phyloP scores from a whole-genome alignment of 1,284 basidiomycete genomes.

The Rhodotorula sp. region DNA sequence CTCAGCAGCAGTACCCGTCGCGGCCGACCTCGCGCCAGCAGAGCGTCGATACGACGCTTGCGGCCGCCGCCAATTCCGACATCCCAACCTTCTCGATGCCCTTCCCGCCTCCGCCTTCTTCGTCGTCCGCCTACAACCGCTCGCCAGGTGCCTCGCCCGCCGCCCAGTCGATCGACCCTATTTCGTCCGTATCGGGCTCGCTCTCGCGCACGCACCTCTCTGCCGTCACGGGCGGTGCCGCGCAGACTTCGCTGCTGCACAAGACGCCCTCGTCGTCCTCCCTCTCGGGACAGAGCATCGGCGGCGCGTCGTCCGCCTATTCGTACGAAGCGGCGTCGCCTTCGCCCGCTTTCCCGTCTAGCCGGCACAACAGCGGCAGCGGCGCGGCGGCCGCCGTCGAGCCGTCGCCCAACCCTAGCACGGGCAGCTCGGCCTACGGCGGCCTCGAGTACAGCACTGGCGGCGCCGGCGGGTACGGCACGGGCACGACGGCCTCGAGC shows the following conservation, averaged over 20 bases:
- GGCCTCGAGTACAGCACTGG: not conserved
- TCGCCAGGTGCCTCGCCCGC: not conserved
- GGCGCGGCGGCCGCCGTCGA: not conserved
- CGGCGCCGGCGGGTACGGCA: too few relatives aligned
- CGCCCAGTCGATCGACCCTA: not conserved
- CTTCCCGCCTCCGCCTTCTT: not conserved
- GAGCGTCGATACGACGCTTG: not conserved
- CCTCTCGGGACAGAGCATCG: not conserved
- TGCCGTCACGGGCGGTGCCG: not conserved
- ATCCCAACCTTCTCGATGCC: slow-evolving; percentile 5
- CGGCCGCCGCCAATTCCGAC: not conserved
- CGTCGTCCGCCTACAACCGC: not conserved
- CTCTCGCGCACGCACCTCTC: slow-evolving; percentile 2
- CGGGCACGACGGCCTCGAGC: too few relatives aligned
- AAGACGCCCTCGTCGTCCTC: slow-evolving; percentile 5
- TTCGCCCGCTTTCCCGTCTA: not conserved
- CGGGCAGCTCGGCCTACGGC: not conserved
- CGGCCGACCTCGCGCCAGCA: slow-evolving; percentile 4
- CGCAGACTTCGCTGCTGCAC: not conserved
- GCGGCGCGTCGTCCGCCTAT: not conserved
- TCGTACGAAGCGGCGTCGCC: slow-evolving; percentile 4
- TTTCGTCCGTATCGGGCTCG: not conserved
- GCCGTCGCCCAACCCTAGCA: slow-evolving; percentile 6
- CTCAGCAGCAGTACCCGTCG: slow-evolving; percentile 1
- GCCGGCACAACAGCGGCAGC: not conserved